Percentiles rank a stretch among this genome's conserved stretches.
phyloP scores from a whole-genome alignment of 345 rosid genomes.

The Bruguiera sexangula region DNA sequence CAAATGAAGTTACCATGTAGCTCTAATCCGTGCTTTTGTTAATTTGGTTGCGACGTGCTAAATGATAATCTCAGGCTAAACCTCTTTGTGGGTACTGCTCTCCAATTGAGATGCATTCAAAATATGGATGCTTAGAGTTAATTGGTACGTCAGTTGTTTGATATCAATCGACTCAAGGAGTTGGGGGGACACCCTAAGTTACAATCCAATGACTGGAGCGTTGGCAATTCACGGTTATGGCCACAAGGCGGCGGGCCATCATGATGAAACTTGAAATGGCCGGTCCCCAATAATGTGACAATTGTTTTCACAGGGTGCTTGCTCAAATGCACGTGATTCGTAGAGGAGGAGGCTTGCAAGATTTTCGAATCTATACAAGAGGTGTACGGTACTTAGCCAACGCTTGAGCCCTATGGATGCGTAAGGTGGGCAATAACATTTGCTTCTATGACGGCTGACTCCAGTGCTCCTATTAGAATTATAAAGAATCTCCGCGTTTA shows the following conservation, averaged over 20 bases:
- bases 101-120: conserved; percentile 34
- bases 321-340: conserved; percentile 54
- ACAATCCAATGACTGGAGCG: too few species aligned
- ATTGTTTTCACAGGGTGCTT: conserved; percentile 43
- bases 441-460: conserved; percentile 27
- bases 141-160: conserved; percentile 32
- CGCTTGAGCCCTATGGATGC: conserved; percentile 61
- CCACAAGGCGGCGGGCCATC: conserved; percentile 34
- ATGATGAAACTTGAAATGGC: conserved; percentile 23
- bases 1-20: conserved; percentile 58
- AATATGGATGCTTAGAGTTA: conserved; percentile 48
- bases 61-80: conserved; percentile 42
- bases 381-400: conserved; percentile 43
- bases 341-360: conserved; percentile 36
- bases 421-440: conserved; percentile 42
- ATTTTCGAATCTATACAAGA: conserved; percentile 47
- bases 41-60: conserved; percentile 43
- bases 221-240: conserved; percentile 53
- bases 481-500: conserved; percentile 42
- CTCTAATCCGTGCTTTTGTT: conserved; percentile 53
- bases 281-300: neutral
- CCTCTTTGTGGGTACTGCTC: conserved; percentile 50
- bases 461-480: conserved; percentile 27
- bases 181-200: too few species aligned
- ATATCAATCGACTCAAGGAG: too few species aligned